Percentiles rank a stretch among this genome's conserved stretches.
These are phyloP conservation scores for Fagus crenata DNA, from an alignment of 306 rosid species.

Conservation along the genomic window DNA sequence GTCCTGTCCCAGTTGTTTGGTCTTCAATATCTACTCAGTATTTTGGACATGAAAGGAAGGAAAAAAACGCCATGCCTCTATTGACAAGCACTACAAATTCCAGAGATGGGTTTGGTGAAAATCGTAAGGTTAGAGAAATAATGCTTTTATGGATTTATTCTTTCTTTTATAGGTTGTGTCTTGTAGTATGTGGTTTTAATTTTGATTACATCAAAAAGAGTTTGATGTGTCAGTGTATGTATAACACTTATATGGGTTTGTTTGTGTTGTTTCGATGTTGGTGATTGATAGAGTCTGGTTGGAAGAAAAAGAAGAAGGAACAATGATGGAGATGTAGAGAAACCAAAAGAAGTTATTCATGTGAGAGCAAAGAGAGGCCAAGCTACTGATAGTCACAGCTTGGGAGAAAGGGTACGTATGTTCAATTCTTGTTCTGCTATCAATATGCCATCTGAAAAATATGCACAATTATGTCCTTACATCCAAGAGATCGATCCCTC, in stretches of 20 bases:
- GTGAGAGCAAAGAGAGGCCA: slow-evolving; percentile 74
- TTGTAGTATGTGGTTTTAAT: too few relatives aligned
- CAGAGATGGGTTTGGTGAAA: slow-evolving; percentile 2
- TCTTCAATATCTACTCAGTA: slow-evolving; percentile 23
- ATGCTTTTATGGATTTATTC: neutral
- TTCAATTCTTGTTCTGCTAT: neutral
- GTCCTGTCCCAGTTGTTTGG: slow-evolving; percentile 15
- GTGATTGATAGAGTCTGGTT: slow-evolving; percentile 32
- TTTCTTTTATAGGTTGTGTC: neutral
- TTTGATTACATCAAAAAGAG: too few relatives aligned
- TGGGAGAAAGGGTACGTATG: slow-evolving; percentile 60
- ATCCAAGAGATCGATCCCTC: neutral
- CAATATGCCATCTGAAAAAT: too few relatives aligned
- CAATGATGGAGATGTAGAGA: slow-evolving; percentile 32
- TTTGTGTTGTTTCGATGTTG: neutral
- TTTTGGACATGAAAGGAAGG: slow-evolving; percentile 11
- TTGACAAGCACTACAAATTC: slow-evolving; percentile 21
- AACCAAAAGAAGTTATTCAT: slow-evolving; percentile 51
- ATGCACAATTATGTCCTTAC: neutral
- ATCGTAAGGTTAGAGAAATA: slow-evolving; percentile 31
- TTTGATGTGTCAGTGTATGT: too few relatives aligned
- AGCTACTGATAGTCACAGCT: slow-evolving; percentile 71
- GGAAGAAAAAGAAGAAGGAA: slow-evolving; percentile 61
- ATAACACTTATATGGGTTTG: too few relatives aligned
- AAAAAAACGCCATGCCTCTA: slow-evolving; percentile 6